Evolutionary conservation across 805 yeast species (phyloP).

Genomic region (Zygotorulaspora sp.): DNA sequence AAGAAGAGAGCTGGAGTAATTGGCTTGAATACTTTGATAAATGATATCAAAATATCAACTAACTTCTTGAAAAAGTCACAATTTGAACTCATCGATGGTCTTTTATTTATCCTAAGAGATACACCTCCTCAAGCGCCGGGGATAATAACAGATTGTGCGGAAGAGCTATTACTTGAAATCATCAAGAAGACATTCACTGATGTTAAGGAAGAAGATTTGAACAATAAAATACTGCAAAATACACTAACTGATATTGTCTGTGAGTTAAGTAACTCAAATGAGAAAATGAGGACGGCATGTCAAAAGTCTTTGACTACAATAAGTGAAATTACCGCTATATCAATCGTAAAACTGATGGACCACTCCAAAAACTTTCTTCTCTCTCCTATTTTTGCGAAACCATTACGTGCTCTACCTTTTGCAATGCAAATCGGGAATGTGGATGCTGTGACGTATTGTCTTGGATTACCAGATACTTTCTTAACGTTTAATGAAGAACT

Average conservation of each 20-base stretch:
- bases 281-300: constrained; percentile 75
- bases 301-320: constrained; percentile 63
- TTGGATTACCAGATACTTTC: constrained; percentile 74
- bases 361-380: constrained; percentile 79
- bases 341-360: constrained; percentile 69
- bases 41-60: constrained; percentile 62
- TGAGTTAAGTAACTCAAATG: constrained; percentile 86
- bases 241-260: constrained; percentile 85
- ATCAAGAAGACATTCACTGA: constrained; percentile 62
- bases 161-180: constrained; percentile 57
- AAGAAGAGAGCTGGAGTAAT: constrained; percentile 83
- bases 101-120: constrained; percentile 86
- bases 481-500: constrained; percentile 85
- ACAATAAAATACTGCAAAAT: constrained; percentile 68
- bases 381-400: constrained; percentile 95
- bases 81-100: constrained; percentile 77
- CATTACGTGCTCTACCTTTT: constrained; percentile 92
- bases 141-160: constrained; percentile 68
- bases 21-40: constrained; percentile 71
- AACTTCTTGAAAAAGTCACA: constrained; percentile 74
- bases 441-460: constrained; percentile 92
- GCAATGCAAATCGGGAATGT: constrained; percentile 98
- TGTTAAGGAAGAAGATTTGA: constrained; percentile 54
- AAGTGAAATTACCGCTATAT: constrained; percentile 63
- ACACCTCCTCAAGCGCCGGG: constrained; percentile 84